phyloP scores from a whole-genome alignment of 1,139 yeast genomes.

The Taphrina communis region DNA sequence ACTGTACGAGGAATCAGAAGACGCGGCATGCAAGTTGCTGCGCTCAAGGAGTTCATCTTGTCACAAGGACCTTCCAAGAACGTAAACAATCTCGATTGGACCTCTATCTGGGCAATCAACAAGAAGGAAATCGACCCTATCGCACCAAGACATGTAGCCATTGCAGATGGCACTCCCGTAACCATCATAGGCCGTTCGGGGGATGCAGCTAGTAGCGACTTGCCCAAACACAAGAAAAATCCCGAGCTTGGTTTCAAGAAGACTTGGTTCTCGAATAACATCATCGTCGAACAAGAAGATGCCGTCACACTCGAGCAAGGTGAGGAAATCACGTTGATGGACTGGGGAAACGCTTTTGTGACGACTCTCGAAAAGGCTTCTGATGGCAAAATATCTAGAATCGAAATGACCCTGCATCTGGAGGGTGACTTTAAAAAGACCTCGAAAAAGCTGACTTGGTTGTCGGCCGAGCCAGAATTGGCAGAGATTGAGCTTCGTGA shows the following conservation, averaged over 20 bases:
- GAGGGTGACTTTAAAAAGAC: slow-evolving; percentile 99
- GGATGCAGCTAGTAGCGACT: slow-evolving; percentile 77
- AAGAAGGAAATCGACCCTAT: slow-evolving; percentile 94
- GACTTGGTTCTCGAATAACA: slow-evolving; percentile 67
- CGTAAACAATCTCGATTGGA: slow-evolving; percentile 95
- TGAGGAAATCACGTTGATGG: slow-evolving; percentile 96
- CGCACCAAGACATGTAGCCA: slow-evolving; percentile 93
- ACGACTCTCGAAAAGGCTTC: slow-evolving; percentile 67
- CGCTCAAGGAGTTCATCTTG: slow-evolving; percentile 86
- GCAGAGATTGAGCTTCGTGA: slow-evolving; percentile 80
- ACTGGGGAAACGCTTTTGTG: slow-evolving; percentile 95
- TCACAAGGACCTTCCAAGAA: slow-evolving; percentile 97
- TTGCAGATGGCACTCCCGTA: slow-evolving; percentile 66
- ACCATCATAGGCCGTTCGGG: slow-evolving; percentile 51
- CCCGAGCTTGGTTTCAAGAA: slow-evolving; percentile 86
- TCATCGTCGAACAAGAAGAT: slow-evolving; percentile 87
- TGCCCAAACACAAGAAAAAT: slow-evolving; percentile 95
- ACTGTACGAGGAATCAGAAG: slow-evolving; percentile 91
- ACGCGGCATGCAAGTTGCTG: slow-evolving; percentile 99
- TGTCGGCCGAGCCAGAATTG: slow-evolving; percentile 72
- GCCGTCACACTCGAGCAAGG: slow-evolving; percentile 69
- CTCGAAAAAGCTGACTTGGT: slow-evolving; percentile 93
- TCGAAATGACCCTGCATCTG: slow-evolving; percentile 82
- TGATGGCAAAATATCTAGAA: slow-evolving; percentile 63
- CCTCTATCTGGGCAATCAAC: slow-evolving; percentile 94